These are phyloP conservation scores for Aspergillus tubingensis DNA, from an alignment of 2,329 filamentous ascomycete genomes.

Conservation along the genomic window DNA sequence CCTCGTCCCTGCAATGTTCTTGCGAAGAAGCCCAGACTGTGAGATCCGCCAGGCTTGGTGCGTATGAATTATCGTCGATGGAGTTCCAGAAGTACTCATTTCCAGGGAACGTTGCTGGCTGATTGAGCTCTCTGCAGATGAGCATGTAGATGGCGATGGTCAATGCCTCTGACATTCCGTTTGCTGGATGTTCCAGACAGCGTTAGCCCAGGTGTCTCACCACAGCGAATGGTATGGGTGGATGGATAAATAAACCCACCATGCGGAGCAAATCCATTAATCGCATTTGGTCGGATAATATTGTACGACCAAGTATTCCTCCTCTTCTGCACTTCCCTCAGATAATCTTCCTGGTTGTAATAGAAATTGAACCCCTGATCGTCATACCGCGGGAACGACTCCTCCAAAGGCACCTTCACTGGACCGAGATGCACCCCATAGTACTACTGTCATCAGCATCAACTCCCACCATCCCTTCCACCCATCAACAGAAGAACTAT, in stretches of 20 bases:
- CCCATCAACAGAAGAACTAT: background rate
- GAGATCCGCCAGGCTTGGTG: conserved; percentile 30
- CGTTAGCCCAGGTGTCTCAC: background rate
- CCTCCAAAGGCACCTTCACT: conserved; percentile 24
- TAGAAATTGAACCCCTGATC: conserved; percentile 26
- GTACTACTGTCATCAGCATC: conserved; percentile 15
- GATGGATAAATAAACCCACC: conserved; percentile 15
- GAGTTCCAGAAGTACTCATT: conserved; percentile 32
- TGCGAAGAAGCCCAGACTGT: conserved; percentile 27
- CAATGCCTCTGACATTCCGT: conserved; percentile 33
- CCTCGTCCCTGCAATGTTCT: conserved; percentile 27
- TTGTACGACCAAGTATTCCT: conserved; percentile 29
- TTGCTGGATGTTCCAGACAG: conserved; percentile 11
- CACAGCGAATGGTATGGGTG: background rate
- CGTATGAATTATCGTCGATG: conserved; percentile 32
- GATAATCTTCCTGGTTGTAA: conserved; percentile 27
- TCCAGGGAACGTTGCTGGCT: conserved; percentile 26
- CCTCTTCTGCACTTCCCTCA: conserved; percentile 18
- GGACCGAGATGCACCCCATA: conserved; percentile 34
- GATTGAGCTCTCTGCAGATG: conserved; percentile 27
- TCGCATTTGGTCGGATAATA: conserved; percentile 32
- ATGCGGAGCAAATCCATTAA: conserved; percentile 31
- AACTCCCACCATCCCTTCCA: background rate
- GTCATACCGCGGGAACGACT: conserved; percentile 23
- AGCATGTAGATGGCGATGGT: conserved; percentile 32